phyloP scores from a whole-genome alignment of 805 yeast genomes.

The Candida endomychidarum region DNA sequence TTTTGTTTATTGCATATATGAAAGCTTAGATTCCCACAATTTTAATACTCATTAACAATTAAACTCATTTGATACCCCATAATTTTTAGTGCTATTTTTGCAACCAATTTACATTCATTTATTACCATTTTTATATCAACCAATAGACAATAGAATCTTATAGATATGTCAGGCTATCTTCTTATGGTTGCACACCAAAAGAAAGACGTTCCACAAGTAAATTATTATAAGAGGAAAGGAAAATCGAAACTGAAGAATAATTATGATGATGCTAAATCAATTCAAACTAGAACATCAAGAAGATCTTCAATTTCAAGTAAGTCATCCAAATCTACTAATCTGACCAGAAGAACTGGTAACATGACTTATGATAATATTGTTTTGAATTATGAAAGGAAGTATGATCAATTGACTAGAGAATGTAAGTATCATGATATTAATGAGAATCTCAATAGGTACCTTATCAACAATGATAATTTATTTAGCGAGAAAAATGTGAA shows the following conservation, averaged over 20 bases:
- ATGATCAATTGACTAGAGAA: constrained; percentile 7
- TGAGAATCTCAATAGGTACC: constrained; percentile 12
- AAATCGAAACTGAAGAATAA: constrained; percentile 5
- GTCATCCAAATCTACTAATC: neutral
- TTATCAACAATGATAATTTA: constrained; percentile 10
- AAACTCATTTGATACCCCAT: neutral
- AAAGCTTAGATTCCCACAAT: neutral
- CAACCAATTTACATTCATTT: neutral
- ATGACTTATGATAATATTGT: constrained; percentile 7
- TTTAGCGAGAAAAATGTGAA: constrained; percentile 14
- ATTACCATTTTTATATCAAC: neutral
- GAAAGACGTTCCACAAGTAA: constrained; percentile 4
- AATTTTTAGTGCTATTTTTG: neutral
- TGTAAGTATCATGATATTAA: constrained; percentile 13
- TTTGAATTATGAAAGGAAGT: constrained; percentile 8
- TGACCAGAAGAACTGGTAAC: constrained; percentile 4
- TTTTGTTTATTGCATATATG: neutral
- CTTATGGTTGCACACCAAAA: constrained; percentile 16
- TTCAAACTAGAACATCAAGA: constrained; percentile 10
- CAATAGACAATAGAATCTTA: neutral
- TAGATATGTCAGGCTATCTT: constrained; percentile 16
- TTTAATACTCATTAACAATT: neutral
- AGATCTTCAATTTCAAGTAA: constrained; percentile 12
- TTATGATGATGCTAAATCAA: constrained; percentile 14
- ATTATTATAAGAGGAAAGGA: neutral